Evolutionary conservation across 805 yeast genomes (phyloP), one percentile per base, ranked within the genome.

Genomic region (Kazachstania kunashirensis): DNA sequence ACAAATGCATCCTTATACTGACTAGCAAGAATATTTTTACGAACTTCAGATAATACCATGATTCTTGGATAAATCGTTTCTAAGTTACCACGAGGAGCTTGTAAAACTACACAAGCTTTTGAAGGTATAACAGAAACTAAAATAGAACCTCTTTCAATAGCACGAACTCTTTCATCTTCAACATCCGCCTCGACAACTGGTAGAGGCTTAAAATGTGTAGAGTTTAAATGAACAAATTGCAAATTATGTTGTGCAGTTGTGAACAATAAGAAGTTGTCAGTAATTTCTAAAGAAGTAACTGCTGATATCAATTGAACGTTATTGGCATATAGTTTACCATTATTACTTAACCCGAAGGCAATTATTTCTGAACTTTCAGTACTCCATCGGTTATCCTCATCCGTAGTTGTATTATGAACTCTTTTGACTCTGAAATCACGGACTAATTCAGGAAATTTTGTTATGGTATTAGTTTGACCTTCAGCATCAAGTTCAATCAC

Each of bases 11-110:
- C 68, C 32, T 62, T 65, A 50, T 80, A 92, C 24, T 74, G 63
- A 39, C 61, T 66, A 1, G 65, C 61, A 24, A 70, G 65, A 42
- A 92, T 84, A 46, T 70, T 69, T 24, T 70, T 66, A 46, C 98
- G 72, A 18, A 92, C 94, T 16, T 80, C 92, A 10, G 83, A 71
- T 27, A 92, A 63, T 3, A 89, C 94, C 81, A 92, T 77, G 31
- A 92, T 82, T 57, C 98, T 71, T 11, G 99, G 98, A 51, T 76
- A 79, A 14, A 92, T 82, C 0, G 97, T 86, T 59, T 92, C 99
- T 47, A 92, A 64, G 52, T 92, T 92, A 43, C 99, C 99, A 56
- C 99, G 73, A 41, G 94, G 94, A 4, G 96, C 96, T 58, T 92
- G 96, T 36, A 92, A 66, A 4, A 84, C 77, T 14, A 94, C 86